Conservation (phyloP, 1,139 yeast species). For the Suhomyces yuchorum region DNA sequence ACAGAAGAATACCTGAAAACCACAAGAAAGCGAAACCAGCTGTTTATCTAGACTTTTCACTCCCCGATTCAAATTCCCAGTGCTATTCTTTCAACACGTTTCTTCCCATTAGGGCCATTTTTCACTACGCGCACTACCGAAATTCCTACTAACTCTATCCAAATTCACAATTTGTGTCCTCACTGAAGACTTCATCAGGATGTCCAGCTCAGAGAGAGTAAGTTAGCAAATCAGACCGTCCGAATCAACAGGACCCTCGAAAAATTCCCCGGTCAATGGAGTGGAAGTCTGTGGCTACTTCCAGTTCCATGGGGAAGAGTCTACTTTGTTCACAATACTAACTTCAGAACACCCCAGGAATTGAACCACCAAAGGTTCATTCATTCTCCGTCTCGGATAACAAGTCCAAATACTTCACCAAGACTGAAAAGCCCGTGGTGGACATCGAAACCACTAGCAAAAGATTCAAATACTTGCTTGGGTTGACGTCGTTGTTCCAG, state of each 20-base stretch:
- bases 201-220: constrained; percentile 12
- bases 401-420: constrained; percentile 43
- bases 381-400: constrained; percentile 12
- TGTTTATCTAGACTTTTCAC: no score
- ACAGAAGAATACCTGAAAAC: no score
- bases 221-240: constrained; percentile 1
- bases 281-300: not conserved
- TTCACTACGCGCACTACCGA: constrained; percentile 3
- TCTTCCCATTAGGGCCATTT: not conserved
- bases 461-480: constrained; percentile 65
- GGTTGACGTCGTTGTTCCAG: constrained; percentile 66
- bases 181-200: constrained; percentile 2
- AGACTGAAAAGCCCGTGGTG: constrained; percentile 49
- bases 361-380: constrained; percentile 7
- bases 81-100: not conserved
- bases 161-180: not conserved
- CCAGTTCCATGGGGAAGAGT: not conserved
- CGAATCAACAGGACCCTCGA: not conserved
- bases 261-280: not conserved
- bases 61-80: no score
- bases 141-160: not conserved
- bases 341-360: constrained; percentile 19
- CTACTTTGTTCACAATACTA: constrained; percentile 8
- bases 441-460: constrained; percentile 54
- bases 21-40: no score